A percentile compares a stretch with the other conserved stretches of the same genome.
phyloP scores from a whole-genome alignment of 768 basidiomycete species.

The Imleria badia region DNA sequence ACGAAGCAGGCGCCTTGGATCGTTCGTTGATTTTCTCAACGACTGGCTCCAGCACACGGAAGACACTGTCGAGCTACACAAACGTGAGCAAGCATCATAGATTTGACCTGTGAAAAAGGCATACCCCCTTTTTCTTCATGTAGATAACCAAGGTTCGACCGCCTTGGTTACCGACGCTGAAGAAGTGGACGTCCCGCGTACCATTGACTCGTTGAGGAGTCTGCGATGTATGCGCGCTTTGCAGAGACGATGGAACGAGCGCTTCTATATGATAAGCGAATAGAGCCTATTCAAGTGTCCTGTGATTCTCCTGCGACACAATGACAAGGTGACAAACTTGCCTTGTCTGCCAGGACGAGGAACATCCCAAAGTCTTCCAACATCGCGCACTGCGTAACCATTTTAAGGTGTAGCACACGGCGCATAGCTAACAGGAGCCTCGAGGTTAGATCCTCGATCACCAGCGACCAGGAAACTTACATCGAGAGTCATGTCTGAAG shows the following conservation, averaged over 20 bases:
- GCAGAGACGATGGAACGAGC: slow-evolving; percentile 83
- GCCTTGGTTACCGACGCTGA: slow-evolving; percentile 86
- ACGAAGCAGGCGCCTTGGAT: slow-evolving; percentile 64
- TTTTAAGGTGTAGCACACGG: slow-evolving; percentile 89
- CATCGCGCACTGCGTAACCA: slow-evolving; percentile 95
- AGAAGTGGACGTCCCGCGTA: slow-evolving; percentile 92
- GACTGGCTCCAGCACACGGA: slow-evolving; percentile 98
- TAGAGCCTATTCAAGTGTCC: slow-evolving; percentile 51
- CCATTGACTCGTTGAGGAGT: slow-evolving; percentile 90
- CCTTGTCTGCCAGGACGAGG: slow-evolving; percentile 92
- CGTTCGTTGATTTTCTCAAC: slow-evolving; percentile 82
- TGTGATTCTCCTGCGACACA: neutral
- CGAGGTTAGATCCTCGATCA: slow-evolving; percentile 4
- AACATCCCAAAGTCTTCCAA: slow-evolving; percentile 96
- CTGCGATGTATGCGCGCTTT: slow-evolving; percentile 64
- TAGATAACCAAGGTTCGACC: slow-evolving; percentile 90
- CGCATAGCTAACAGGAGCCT: slow-evolving; percentile 63
- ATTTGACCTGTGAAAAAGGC: slow-evolving; percentile 18
- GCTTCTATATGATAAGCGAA: slow-evolving; percentile 97
- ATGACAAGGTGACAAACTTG: slow-evolving; percentile 18
- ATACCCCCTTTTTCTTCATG: slow-evolving; percentile 90
- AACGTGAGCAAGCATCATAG: slow-evolving; percentile 8
- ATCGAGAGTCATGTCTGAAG: slow-evolving; percentile 82
- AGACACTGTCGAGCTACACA: slow-evolving; percentile 77
- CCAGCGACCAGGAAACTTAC: slow-evolving; percentile 37